Percentiles rank a stretch among this genome's conserved stretches.
Evolutionary conservation across 2,329 filamentous ascomycete species (phyloP).

Genomic region (Amylocarpus encephaloides): DNA sequence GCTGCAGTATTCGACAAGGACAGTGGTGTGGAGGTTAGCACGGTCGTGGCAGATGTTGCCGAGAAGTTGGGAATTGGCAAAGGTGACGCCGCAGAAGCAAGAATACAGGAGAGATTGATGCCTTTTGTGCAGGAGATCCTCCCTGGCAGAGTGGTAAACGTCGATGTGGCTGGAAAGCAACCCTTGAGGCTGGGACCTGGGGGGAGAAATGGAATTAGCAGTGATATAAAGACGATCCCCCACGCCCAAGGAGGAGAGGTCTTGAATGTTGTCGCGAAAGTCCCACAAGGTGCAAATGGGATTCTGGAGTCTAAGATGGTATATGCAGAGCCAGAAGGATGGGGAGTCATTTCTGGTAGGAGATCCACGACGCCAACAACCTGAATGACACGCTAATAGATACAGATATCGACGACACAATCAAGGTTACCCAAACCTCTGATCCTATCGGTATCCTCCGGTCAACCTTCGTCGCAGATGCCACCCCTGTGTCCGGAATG

Average conservation of each 20-base stretch:
- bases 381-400: slow-evolving; percentile 14
- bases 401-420: slow-evolving; percentile 85
- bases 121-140: slow-evolving; percentile 75
- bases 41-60: slow-evolving; percentile 64
- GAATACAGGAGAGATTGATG: slow-evolving; percentile 60
- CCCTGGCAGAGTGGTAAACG: slow-evolving; percentile 61
- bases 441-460: slow-evolving; percentile 74
- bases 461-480: slow-evolving; percentile 74
- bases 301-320: slow-evolving; percentile 61
- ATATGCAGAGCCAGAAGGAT: slow-evolving; percentile 71
- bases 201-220: slow-evolving; percentile 65
- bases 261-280: slow-evolving; percentile 41
- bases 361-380: background rate
- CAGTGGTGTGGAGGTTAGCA: slow-evolving; percentile 59
- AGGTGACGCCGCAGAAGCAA: slow-evolving; percentile 51
- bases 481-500: slow-evolving; percentile 71
- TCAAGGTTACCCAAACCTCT: slow-evolving; percentile 82
- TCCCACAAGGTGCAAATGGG: slow-evolving; percentile 48
- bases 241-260: slow-evolving; percentile 41
- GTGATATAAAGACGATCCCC: slow-evolving; percentile 51
- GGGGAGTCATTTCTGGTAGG: slow-evolving; percentile 71
- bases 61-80: slow-evolving; percentile 58
- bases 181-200: slow-evolving; percentile 60
- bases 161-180: slow-evolving; percentile 45
- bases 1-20: slow-evolving; percentile 73